Base-by-base conservation (phyloP, 73 alveolate species). In the Paramecium biaurelia region DNA sequence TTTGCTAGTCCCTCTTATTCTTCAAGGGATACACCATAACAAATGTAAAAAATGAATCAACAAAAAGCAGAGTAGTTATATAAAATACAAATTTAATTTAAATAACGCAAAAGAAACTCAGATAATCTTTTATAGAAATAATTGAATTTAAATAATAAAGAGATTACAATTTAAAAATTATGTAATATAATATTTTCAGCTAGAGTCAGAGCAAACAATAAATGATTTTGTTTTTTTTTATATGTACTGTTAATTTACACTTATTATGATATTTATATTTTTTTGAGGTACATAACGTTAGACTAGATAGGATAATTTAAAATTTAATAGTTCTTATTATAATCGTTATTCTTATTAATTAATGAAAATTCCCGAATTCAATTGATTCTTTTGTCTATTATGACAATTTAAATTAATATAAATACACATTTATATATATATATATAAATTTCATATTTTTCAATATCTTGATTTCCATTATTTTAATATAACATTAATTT, bases 181-280 rank as follows among this genome's bases (percentile, higher is more conserved):
- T 63, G 84, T 6, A 63, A 24, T 24, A 63, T 63, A 2, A 63
- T 63, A 11, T 63, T 63, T 32, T 63, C 84, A 30, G 45, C 84
- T 11, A 63, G 84, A 63, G 84, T 63, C 4, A 63, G 84, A 63
- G 84, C 84, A 30, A 32, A n/a, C 11, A 63, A 63, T 63, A 63
- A 63, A 32, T 63, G 84, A 63, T 23, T 14, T 47, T 5, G 15
- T 18, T 53, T 18, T n/a, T 53, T 53, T 41, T 4, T 53, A 53
- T 53, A 3, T 63, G 8, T 53, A 53, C 68, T 53, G 68, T 12
- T 18, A 18, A 5, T 18, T 53, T 12, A 12, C n/a, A 12, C 21
- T 12, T 12, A 12, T 47, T n/a, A n/a, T n/a, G n/a, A n/a, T n/a
- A n/a, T n/a, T n/a, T n/a, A n/a, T n/a, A n/a, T n/a, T n/a, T n/a